Percentiles rank a stretch among this genome's conserved stretches.
Conservation (phyloP, 2,329 filamentous ascomycete genomes). For the Calonectria crousiana region DNA sequence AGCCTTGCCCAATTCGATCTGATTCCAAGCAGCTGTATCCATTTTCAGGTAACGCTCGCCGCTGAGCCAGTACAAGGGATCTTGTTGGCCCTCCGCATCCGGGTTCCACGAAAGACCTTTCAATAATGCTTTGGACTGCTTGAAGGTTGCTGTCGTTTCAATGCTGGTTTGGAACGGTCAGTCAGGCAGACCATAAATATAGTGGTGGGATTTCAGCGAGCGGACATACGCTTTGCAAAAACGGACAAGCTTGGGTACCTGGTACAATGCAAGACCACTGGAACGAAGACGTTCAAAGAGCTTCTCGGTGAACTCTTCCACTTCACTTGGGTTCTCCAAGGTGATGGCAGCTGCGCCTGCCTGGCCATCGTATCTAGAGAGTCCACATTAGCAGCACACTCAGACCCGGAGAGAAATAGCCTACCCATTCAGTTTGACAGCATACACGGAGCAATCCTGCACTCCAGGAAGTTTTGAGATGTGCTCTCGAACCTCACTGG, state of each 20-base stretch:
- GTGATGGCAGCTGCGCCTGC: not conserved
- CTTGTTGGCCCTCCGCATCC: not conserved
- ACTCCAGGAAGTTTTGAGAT: not conserved
- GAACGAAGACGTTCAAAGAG: not conserved
- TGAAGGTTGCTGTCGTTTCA: not conserved
- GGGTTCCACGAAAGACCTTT: not conserved
- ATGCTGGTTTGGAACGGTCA: not conserved
- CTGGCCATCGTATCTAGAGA: not conserved
- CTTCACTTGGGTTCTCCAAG: not conserved
- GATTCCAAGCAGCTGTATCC: not conserved
- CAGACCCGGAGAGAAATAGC: not conserved
- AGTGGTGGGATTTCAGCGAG: not conserved
- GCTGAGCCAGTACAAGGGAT: not conserved
- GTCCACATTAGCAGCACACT: not conserved
- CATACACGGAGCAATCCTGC: not conserved
- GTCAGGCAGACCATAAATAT: not conserved
- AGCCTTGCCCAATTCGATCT: not conserved
- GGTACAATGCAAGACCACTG: not conserved
- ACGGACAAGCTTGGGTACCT: not conserved
- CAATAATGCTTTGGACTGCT: not conserved
- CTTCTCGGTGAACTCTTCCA: not conserved
- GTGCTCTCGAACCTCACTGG: not conserved
- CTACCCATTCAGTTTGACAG: not conserved
- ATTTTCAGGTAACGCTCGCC: not conserved
- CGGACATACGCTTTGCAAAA: not conserved